Conservation (phyloP, 768 basidiomycete genomes). For the Rhizopogon roseolus region DNA sequence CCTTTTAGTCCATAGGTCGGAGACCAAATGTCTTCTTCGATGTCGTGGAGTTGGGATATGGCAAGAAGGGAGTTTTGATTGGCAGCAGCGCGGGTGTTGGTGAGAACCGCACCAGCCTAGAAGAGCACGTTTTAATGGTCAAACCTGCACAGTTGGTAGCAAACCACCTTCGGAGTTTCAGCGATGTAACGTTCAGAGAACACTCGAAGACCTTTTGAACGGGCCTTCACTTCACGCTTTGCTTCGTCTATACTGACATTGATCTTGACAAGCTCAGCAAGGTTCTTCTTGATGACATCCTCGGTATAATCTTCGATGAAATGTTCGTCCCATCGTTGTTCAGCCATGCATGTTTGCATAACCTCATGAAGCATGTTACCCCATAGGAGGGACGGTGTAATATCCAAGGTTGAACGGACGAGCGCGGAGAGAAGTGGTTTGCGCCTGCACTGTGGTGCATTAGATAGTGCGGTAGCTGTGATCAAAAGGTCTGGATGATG, state of each 20-base stretch:
- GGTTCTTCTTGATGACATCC: constrained; percentile 44
- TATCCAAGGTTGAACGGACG: constrained; percentile 53
- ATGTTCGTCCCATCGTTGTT: constrained; percentile 55
- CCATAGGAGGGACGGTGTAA: constrained; percentile 72
- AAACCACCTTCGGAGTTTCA: constrained; percentile 54
- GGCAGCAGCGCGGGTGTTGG: constrained; percentile 55
- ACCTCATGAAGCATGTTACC: constrained; percentile 93
- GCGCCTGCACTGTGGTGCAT: constrained; percentile 76
- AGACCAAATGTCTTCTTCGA: constrained; percentile 98
- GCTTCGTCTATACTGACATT: constrained; percentile 58
- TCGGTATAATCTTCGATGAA: constrained; percentile 62
- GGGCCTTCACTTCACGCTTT: constrained; percentile 50
- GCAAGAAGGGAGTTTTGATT: constrained; percentile 56
- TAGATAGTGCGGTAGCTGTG: constrained; percentile 86
- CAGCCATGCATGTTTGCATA: constrained; percentile 72
- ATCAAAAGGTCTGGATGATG: constrained; percentile 90
- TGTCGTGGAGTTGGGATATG: constrained; percentile 71
- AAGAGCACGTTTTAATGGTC: not conserved
- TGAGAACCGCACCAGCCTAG: constrained; percentile 61
- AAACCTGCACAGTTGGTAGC: not conserved
- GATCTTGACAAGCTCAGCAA: constrained; percentile 61
- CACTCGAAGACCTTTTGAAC: constrained; percentile 59
- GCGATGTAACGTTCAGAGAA: constrained; percentile 69
- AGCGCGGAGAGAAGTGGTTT: constrained; percentile 77
- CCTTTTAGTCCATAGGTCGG: constrained; percentile 94